Percentiles rank a stretch among this genome's conserved stretches.
Evolutionary conservation across 768 basidiomycete genomes (phyloP).

Genomic region (Pulveroboletus ravenelii): DNA sequence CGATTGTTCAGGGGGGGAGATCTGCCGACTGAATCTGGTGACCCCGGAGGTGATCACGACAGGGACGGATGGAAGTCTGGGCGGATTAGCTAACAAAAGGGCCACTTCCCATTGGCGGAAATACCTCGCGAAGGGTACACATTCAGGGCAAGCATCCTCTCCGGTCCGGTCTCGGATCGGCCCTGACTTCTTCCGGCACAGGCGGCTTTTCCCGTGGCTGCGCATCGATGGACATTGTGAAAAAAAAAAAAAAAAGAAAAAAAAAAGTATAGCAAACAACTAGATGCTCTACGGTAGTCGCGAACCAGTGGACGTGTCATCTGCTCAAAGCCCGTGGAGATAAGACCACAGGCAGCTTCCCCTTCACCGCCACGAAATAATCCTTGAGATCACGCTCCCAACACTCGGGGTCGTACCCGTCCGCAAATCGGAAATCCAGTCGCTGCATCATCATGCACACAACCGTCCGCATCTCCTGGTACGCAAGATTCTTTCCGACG

Average conservation of each 20-base stretch:
- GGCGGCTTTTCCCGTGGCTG: too few species aligned
- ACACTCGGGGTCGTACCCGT: conserved; percentile 31
- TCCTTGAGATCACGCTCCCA: conserved; percentile 37
- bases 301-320: conserved; percentile 2
- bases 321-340: conserved; percentile 27
- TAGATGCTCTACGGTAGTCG: conserved; percentile 26
- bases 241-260: background rate
- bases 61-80: conserved; percentile 23
- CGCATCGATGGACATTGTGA: background rate
- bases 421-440: conserved; percentile 38
- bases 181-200: too few species aligned
- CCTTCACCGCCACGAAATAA: conserved; percentile 35
- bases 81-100: conserved; percentile 2
- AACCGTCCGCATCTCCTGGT: conserved; percentile 39
- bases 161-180: background rate
- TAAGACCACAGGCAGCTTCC: conserved; percentile 32
- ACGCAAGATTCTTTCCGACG: conserved; percentile 41
- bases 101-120: conserved; percentile 16
- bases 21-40: conserved; percentile 17
- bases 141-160: too few species aligned
- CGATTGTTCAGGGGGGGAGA: conserved; percentile 22
- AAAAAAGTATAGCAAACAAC: conserved; percentile 14
- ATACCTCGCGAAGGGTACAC: conserved; percentile 6
- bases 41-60: conserved; percentile 13
- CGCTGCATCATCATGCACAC: conserved; percentile 36